Conservation (phyloP, 768 basidiomycete genomes). For the Naganishia kalamii region DNA sequence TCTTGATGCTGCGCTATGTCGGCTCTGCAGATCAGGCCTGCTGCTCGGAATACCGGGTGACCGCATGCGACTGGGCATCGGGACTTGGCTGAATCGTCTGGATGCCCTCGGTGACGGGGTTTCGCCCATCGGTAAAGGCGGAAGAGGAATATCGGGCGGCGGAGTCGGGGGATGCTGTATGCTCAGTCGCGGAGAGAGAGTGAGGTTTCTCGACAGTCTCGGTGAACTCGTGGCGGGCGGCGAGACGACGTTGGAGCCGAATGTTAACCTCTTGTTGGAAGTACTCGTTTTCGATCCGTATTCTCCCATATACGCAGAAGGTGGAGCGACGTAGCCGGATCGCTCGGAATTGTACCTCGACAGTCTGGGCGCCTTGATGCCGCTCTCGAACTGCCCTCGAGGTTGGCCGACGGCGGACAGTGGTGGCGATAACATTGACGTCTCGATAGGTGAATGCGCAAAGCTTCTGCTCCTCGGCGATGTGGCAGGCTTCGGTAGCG, state of each 20-base stretch:
- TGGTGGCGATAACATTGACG: neutral
- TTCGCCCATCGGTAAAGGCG: neutral
- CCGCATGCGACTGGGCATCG: neutral
- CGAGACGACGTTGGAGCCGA: neutral
- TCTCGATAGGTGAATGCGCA: neutral
- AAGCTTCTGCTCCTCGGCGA: neutral
- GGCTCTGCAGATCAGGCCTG: constrained; percentile 1
- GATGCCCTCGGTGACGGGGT: neutral
- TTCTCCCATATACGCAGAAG: no score
- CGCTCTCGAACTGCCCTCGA: neutral
- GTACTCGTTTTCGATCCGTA: no score
- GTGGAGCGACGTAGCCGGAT: neutral
- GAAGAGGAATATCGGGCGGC: constrained; percentile 7
- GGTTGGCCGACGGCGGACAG: neutral
- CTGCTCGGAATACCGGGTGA: neutral
- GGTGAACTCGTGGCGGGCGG: neutral
- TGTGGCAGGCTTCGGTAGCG: neutral
- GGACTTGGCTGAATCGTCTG: constrained; percentile 3
- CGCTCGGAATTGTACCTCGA: neutral
- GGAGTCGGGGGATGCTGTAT: neutral
- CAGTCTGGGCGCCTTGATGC: neutral
- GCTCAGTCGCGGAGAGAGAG: neutral
- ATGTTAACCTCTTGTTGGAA: neutral
- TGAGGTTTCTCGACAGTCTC: neutral
- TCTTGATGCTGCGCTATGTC: constrained; percentile 6